These are phyloP conservation scores for Arachnomyces sp. DNA, from an alignment of 2,329 filamentous ascomycete genomes.

Conservation along the genomic window DNA sequence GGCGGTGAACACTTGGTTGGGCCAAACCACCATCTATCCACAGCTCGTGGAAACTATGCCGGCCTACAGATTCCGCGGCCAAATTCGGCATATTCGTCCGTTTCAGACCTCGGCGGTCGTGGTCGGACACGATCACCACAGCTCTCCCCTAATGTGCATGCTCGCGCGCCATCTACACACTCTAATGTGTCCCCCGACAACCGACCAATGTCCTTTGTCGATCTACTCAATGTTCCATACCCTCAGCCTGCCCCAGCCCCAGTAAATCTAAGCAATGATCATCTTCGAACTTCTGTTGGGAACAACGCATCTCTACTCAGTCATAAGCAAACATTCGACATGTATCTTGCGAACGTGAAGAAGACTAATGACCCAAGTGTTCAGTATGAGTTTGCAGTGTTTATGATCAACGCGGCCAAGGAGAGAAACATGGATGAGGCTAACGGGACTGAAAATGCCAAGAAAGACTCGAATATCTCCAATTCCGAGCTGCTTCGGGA, in stretches of 20 bases:
- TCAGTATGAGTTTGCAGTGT: slow-evolving; percentile 94
- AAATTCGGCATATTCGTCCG: slow-evolving; percentile 66
- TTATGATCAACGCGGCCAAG: slow-evolving; percentile 82
- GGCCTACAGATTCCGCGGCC: slow-evolving; percentile 60
- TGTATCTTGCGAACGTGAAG: slow-evolving; percentile 96
- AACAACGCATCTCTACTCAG: slow-evolving; percentile 86
- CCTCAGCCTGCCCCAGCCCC: slow-evolving; percentile 66
- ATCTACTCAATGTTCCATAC: slow-evolving; percentile 62
- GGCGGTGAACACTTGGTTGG: slow-evolving; percentile 39
- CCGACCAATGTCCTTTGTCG: slow-evolving; percentile 54
- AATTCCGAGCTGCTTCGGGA: slow-evolving; percentile 67
- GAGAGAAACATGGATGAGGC: slow-evolving; percentile 57
- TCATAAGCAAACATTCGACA: slow-evolving; percentile 88
- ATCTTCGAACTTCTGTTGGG: slow-evolving; percentile 70
- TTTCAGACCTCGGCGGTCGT: slow-evolving; percentile 60
- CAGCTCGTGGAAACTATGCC: slow-evolving; percentile 47
- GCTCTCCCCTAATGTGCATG: slow-evolving; percentile 41
- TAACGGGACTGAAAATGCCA: slow-evolving; percentile 19
- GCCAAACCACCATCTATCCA: slow-evolving; percentile 55
- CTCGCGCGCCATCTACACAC: slow-evolving; percentile 42
- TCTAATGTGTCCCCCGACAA: slow-evolving; percentile 50
- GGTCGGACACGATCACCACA: slow-evolving; percentile 52
- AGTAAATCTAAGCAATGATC: slow-evolving; percentile 67
- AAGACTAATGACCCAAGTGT: slow-evolving; percentile 87
- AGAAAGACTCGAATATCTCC: slow-evolving; percentile 38